Evolutionary conservation across 2,329 filamentous ascomycete genomes (phyloP).

Genomic region (Trichoderma sp.): DNA sequence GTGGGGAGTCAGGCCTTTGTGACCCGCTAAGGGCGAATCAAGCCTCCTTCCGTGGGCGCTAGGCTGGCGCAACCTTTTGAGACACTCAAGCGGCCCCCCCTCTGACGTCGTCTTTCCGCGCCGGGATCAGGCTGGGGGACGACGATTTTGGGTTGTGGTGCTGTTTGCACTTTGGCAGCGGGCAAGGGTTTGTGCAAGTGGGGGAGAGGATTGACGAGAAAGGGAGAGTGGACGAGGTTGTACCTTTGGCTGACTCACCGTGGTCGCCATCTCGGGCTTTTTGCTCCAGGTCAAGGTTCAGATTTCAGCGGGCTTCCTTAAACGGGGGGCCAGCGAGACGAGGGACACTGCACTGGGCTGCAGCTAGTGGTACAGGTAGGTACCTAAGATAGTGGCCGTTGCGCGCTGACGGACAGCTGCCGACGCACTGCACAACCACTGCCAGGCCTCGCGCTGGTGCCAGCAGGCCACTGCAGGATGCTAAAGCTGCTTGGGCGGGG

Average conservation of each 20-base stretch:
- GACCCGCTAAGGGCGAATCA: constrained; percentile 31
- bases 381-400: background rate
- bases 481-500: background rate
- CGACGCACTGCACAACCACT: background rate
- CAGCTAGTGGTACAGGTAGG: background rate
- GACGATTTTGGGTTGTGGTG: constrained; percentile 5
- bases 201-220: constrained; percentile 15
- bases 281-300: background rate
- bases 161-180: constrained; percentile 17
- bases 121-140: constrained; percentile 17
- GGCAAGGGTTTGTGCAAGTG: constrained; percentile 4
- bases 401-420: background rate
- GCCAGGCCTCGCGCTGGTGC: constrained; percentile 14
- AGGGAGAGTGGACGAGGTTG: background rate
- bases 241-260: constrained; percentile 34
- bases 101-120: constrained; percentile 33
- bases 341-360: background rate
- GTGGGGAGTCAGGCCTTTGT: constrained; percentile 22
- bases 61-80: constrained; percentile 36
- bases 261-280: constrained; percentile 34
- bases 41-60: constrained; percentile 30
- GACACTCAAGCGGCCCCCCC: constrained; percentile 36
- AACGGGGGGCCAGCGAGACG: background rate
- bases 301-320: background rate
- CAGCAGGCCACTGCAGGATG: constrained; percentile 6